Base-by-base conservation (phyloP, 352 stramenopile species). In the Elongisporangium senticosum region DNA sequence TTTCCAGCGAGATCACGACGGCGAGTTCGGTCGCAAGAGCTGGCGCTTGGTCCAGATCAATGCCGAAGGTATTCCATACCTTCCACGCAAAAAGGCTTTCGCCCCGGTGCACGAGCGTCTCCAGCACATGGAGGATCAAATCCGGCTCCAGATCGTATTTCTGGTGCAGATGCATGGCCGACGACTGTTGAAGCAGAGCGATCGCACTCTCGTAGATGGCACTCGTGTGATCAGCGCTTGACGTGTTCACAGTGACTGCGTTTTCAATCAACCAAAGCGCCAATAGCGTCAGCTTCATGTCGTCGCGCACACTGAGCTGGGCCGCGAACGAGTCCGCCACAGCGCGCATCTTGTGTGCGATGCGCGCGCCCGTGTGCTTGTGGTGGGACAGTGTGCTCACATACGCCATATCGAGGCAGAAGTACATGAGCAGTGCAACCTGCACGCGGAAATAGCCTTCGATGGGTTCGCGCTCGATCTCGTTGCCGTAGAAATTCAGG, bases 201-300 rank as follows among this genome's bases (percentile, higher is more conserved):
- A 90, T 71, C 0, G 83, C 83, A 49, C 69, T 72, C 43, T 87
- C 75, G 61, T 92, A 92, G 39, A 90, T 76, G 28, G 67, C 70
- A 53, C 59, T 59, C 23, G 87, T 77, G 47, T 92, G 77, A 48
- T 88, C 78, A 0, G 80, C 74, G 51, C 75, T 75, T 4, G 75
- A 66, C 2, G 84, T 77, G 52, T 86, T 82, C n/a, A 91, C 67
- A n/a, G 79, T 76, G 8, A 78, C 77, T 5, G 81, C 80, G 49
- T 93, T 93, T 66, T 93, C 84, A 17, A 93, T 70, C 22, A 93
- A 59, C 84, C 84, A 93, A 20, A 93, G 65, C 37, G 84, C 84
- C 7, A 91, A 47, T 24, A 93, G 68, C 33, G 78, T 93, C 58
- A 87, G 62, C 61, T 89, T 89, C 81, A 93, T 93, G 67, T 93